phyloP scores from a whole-genome alignment of 2,329 filamentous ascomycete genomes.

The Hymenoscyphus linearis region DNA sequence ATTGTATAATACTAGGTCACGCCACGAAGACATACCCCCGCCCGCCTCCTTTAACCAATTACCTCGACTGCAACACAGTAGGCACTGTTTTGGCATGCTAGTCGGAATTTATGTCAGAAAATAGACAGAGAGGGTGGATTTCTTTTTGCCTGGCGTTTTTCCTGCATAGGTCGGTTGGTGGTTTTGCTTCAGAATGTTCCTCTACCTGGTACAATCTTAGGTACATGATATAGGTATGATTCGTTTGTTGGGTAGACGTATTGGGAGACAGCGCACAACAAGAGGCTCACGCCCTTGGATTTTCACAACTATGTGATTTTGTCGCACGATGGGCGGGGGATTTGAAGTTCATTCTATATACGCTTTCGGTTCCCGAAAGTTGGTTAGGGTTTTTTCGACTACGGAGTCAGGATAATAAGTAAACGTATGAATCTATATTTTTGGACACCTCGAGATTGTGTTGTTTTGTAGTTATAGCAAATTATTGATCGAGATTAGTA shows the following conservation, averaged over 20 bases:
- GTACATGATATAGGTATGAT: not conserved
- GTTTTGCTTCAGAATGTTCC: not conserved
- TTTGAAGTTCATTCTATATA: not conserved
- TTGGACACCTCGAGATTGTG: too few relatives aligned
- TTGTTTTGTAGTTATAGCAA: too few relatives aligned
- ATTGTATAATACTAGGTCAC: slow-evolving; percentile 1
- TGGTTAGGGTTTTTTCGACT: not conserved
- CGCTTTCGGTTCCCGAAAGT: not conserved
- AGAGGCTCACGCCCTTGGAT: slow-evolving; percentile 9
- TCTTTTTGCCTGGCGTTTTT: not conserved
- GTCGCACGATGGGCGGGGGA: not conserved
- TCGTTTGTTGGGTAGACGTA: slow-evolving; percentile 4
- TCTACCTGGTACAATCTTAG: not conserved
- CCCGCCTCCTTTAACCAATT: not conserved
- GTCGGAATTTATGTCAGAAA: not conserved
- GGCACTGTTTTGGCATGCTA: not conserved
- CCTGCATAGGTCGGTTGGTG: not conserved
- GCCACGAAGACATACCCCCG: not conserved
- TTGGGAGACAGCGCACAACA: not conserved
- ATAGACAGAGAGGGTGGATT: not conserved
- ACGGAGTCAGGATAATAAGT: not conserved
- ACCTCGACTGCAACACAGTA: not conserved
- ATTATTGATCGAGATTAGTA: too few relatives aligned
- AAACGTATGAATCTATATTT: not conserved
- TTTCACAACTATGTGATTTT: not conserved